Evolutionary conservation across 192 early-diverging fungal species (phyloP).

Genomic region (Obelidium mucronatum): DNA sequence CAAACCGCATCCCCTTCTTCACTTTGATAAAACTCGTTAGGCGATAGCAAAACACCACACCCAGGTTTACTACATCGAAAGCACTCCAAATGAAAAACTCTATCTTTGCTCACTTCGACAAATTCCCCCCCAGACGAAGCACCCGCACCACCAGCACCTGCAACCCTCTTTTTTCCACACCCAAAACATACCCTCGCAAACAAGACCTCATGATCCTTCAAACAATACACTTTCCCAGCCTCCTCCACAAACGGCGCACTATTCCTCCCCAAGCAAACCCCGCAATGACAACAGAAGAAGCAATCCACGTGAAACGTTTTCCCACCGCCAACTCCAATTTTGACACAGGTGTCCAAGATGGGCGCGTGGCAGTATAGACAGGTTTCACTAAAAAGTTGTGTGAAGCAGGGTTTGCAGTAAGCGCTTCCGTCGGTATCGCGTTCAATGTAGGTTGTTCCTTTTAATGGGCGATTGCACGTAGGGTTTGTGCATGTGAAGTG

Average conservation of each 20-base stretch:
- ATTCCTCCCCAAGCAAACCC: conserved; percentile 10
- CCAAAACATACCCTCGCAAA: conserved; percentile 40
- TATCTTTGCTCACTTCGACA: neutral
- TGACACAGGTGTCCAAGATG: too few relatives aligned
- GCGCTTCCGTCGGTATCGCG: too few relatives aligned
- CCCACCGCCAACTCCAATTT: too few relatives aligned
- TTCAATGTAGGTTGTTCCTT: too few relatives aligned
- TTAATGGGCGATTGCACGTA: too few relatives aligned
- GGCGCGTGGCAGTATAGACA: too few relatives aligned
- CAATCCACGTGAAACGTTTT: too few relatives aligned
- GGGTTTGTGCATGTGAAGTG: conserved; percentile 48
- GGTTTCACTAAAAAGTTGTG: too few relatives aligned
- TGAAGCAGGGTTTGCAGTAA: too few relatives aligned
- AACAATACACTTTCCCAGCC: conserved; percentile 49
- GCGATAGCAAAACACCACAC: neutral
- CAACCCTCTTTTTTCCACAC: conserved; percentile 21
- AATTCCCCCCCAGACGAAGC: conserved; percentile 12
- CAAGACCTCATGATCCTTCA: conserved; percentile 39
- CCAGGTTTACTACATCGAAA: conserved; percentile 42
- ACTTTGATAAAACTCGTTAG: conserved; percentile 28
- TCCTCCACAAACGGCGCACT: conserved; percentile 46
- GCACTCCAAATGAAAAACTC: conserved; percentile 42
- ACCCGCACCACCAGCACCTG: too few relatives aligned
- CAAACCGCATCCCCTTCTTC: conserved; percentile 40
- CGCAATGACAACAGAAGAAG: conserved; percentile 54